phyloP scores from a whole-genome alignment of 176 grass and related monocot genomes.

The Lolium rigidum region DNA sequence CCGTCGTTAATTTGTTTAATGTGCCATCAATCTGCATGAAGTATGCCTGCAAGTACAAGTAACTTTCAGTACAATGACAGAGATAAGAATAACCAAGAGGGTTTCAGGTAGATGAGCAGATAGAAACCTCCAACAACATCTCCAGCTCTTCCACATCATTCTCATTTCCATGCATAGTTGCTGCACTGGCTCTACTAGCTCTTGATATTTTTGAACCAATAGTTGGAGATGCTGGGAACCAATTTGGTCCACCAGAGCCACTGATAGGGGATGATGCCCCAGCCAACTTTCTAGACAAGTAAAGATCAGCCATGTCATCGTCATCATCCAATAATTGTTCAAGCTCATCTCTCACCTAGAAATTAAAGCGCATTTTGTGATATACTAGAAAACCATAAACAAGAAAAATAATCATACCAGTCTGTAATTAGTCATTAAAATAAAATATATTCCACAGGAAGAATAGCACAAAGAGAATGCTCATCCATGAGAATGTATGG shows the following conservation, averaged over 20 bases:
- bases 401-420: background rate
- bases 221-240: conserved; percentile 86
- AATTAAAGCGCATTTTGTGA: conserved; percentile 46
- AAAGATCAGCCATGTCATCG: conserved; percentile 99
- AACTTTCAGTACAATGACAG: conserved; percentile 35
- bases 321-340: conserved; percentile 99
- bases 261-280: conserved; percentile 81
- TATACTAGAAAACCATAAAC: conserved; percentile 24
- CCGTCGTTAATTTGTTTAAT: conserved; percentile 92
- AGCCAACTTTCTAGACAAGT: conserved; percentile 97
- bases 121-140: conserved; percentile 91
- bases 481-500: background rate
- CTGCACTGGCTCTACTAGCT: conserved; percentile 85
- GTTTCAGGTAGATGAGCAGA: conserved; percentile 24
- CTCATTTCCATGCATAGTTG: conserved; percentile 97
- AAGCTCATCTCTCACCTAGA: conserved; percentile 95
- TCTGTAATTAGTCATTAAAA: background rate
- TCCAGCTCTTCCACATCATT: conserved; percentile 99
- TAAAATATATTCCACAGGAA: conserved; percentile 25
- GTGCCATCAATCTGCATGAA: conserved; percentile 99
- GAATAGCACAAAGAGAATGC: conserved; percentile 3
- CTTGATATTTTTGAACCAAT: conserved; percentile 97
- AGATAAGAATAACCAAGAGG: background rate
- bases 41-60: conserved; percentile 81
- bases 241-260: conserved; percentile 82